These are phyloP conservation scores for Nannochloris sp. DNA, from an alignment of 139 green algal species.

Conservation along the genomic window DNA sequence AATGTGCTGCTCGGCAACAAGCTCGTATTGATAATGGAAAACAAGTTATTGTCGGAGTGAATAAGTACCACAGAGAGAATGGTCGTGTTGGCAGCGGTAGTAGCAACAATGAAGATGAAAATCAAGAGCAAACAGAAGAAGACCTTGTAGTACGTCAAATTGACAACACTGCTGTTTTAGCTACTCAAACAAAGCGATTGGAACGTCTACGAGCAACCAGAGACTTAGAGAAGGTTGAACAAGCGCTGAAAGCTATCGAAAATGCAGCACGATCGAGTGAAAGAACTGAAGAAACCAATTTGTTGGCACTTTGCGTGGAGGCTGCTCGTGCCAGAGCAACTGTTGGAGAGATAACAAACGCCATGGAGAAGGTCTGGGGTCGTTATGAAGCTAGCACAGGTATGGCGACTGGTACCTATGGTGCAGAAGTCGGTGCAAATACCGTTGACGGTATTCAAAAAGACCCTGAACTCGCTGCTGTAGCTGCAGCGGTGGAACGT, in stretches of 20 bases:
- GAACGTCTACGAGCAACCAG: slow-evolving; percentile 5
- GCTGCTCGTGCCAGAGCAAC: slow-evolving; percentile 46
- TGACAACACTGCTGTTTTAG: slow-evolving; percentile 44
- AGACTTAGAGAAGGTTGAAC: slow-evolving; percentile 16
- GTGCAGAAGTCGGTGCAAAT: background rate
- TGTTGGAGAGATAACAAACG: slow-evolving; percentile 54
- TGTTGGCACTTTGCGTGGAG: slow-evolving; percentile 46
- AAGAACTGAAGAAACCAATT: slow-evolving; percentile 28
- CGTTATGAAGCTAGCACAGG: slow-evolving; percentile 33
- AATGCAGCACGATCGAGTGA: slow-evolving; percentile 11
- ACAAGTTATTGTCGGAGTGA: slow-evolving; percentile 61
- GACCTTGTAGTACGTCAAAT: slow-evolving; percentile 39
- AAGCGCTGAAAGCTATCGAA: slow-evolving; percentile 20
- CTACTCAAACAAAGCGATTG: slow-evolving; percentile 27
- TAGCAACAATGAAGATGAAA: background rate
- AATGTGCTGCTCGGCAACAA: slow-evolving; percentile 48
- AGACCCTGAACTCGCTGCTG: slow-evolving; percentile 9
- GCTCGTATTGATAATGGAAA: slow-evolving; percentile 51
- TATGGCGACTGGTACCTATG: slow-evolving; percentile 46
- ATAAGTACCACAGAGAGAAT: slow-evolving; percentile 45
- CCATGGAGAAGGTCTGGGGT: slow-evolving; percentile 52
- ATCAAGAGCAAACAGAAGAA: slow-evolving; percentile 5
- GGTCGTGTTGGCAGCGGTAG: background rate
- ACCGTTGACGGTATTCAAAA: background rate
- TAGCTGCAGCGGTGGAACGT: slow-evolving; percentile 13